Evolutionary conservation across 208 protist species (phyloP).

Genomic region (Leishmania mexicana): DNA sequence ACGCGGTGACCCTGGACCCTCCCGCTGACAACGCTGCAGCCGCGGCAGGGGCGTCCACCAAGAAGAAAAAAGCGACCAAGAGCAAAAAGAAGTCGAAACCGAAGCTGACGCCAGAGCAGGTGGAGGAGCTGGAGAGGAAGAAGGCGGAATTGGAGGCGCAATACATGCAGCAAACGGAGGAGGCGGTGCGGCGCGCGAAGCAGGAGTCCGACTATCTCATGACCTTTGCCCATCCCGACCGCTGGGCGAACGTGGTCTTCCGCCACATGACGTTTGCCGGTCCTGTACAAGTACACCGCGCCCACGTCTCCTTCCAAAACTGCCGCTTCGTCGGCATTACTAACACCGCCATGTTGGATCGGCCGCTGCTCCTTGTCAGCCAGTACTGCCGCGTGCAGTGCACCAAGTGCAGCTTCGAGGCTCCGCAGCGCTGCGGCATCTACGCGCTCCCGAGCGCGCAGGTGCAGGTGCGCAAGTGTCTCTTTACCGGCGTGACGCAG

Average conservation of each 20-base stretch:
- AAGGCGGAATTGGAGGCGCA: conserved; percentile 59
- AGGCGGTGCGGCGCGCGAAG: conserved; percentile 56
- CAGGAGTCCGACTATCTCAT: conserved; percentile 78
- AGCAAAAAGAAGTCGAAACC: conserved; percentile 47
- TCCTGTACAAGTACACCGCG: conserved; percentile 68
- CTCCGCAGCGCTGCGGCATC: conserved; percentile 46
- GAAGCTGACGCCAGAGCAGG: conserved; percentile 67
- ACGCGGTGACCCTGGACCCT: conserved; percentile 22
- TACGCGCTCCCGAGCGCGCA: conserved; percentile 69
- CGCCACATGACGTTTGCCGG: conserved; percentile 76
- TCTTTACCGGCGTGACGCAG: conserved; percentile 68
- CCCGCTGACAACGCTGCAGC: neutral
- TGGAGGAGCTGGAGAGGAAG: conserved; percentile 66
- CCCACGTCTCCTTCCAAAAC: conserved; percentile 84
- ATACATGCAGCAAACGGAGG: conserved; percentile 64
- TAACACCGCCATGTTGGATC: conserved; percentile 1
- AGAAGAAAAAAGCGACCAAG: conserved; percentile 22
- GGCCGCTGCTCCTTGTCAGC: conserved; percentile 68
- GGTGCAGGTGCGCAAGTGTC: conserved; percentile 61
- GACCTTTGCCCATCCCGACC: conserved; percentile 84
- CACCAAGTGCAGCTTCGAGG: conserved; percentile 79
- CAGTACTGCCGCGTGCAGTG: conserved; percentile 83
- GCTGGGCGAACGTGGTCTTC: conserved; percentile 72
- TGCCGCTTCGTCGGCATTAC: conserved; percentile 57
- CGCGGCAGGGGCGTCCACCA: conserved; percentile 12